A percentile compares a stretch with the other conserved stretches of the same genome.
Conservation (phyloP, 306 rosid genomes). For the Prunus dulcis region DNA sequence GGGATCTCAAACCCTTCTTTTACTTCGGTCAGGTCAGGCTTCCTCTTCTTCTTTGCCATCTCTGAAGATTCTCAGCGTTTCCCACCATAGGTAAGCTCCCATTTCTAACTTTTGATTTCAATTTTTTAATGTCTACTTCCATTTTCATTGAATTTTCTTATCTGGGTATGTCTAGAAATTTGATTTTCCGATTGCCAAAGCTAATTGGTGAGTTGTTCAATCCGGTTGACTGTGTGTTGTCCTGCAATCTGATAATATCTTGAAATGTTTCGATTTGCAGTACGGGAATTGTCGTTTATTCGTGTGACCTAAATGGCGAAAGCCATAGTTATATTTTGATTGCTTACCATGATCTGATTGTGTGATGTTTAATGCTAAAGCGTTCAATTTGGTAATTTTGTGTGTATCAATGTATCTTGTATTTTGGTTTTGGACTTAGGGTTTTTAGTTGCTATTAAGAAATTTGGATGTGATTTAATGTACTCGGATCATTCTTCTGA, state of each 20-base stretch:
- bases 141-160: background rate
- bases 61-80: background rate
- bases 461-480: background rate
- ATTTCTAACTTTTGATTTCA: background rate
- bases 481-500: background rate
- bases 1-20: background rate
- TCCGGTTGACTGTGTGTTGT: background rate
- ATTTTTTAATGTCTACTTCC: background rate
- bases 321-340: background rate
- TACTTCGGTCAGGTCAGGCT: background rate
- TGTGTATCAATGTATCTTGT: background rate
- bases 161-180: background rate
- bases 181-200: background rate
- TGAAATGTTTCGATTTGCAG: background rate
- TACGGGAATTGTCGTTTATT: background rate
- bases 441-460: background rate
- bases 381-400: background rate
- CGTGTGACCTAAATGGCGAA: background rate
- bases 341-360: background rate
- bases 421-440: background rate
- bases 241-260: background rate
- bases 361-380: background rate
- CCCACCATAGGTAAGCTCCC: slow-evolving; percentile 5
- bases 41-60: background rate
- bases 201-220: background rate